phyloP scores from a whole-genome alignment of 1,284 basidiomycete species.

The Malassezia furfur region DNA sequence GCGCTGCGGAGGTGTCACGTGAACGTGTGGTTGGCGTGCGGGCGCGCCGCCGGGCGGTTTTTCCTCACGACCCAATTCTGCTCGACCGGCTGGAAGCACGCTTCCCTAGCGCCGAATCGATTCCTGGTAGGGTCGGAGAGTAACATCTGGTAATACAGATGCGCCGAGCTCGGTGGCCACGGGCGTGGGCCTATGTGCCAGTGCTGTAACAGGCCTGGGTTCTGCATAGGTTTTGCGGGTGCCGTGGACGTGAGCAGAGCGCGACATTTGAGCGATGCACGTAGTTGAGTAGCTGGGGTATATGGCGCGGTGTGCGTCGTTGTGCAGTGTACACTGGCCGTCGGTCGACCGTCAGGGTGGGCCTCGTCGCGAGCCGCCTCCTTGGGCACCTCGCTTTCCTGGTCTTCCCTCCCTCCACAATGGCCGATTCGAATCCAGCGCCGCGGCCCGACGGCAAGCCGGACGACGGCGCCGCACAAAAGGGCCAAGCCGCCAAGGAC shows the following conservation, averaged over 20 bases:
- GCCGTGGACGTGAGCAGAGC: background rate
- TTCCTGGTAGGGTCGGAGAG: constrained; percentile 22
- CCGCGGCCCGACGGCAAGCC: background rate
- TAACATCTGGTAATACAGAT: background rate
- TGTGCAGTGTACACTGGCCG: background rate
- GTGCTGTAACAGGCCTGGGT: constrained; percentile 20
- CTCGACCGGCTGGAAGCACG: constrained; percentile 14
- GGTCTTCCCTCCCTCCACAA: background rate
- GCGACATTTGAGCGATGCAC: constrained; percentile 1
- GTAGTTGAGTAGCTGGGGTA: background rate
- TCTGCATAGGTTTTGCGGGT: background rate
- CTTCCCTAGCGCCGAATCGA: constrained; percentile 14
- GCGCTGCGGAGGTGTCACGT: constrained; percentile 6
- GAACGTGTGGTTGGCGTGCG: background rate
- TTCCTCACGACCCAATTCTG: constrained; percentile 17
- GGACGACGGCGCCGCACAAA: background rate
- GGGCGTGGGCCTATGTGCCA: background rate
- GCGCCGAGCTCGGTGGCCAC: background rate
- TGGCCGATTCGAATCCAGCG: background rate
- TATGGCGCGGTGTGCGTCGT: background rate
- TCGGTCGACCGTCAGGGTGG: background rate
- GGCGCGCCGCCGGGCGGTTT: background rate
- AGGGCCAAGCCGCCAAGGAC: constrained; percentile 6
- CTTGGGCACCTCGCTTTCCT: background rate
- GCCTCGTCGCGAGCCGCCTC: background rate